These are phyloP conservation scores for Juncus inflexus DNA, from an alignment of 176 grass and related monocot genomes.

Conservation along the genomic window DNA sequence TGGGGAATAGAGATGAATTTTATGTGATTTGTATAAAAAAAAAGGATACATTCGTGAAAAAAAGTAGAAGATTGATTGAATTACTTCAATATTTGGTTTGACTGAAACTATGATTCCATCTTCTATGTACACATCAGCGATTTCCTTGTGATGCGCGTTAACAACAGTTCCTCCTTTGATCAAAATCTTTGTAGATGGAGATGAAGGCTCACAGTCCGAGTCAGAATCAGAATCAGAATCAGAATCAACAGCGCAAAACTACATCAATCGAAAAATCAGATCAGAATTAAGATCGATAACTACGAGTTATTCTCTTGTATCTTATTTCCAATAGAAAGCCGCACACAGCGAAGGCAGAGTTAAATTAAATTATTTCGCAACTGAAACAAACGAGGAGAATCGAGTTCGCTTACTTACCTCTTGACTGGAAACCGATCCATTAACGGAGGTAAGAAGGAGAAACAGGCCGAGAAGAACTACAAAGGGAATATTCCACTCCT, in stretches of 20 bases:
- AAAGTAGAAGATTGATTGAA: conserved; percentile 1
- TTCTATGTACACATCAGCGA: conserved; percentile 88
- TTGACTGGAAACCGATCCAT: conserved; percentile 20
- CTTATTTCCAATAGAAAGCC: background rate
- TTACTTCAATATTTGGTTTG: conserved; percentile 68
- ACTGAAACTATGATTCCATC: conserved; percentile 71
- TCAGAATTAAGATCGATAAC: background rate
- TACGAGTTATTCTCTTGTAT: background rate
- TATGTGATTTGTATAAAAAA: background rate
- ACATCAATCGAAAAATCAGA: background rate
- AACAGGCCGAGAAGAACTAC: conserved; percentile 10
- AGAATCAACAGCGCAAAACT: conserved; percentile 49
- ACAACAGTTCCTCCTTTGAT: conserved; percentile 94
- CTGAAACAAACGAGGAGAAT: background rate
- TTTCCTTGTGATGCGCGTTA: conserved; percentile 73
- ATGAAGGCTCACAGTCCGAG: conserved; percentile 21
- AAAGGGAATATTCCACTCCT: background rate
- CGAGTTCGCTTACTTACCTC: conserved; percentile 10
- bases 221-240: conserved; percentile 11
- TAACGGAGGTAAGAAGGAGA: conserved; percentile 16
- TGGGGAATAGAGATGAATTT: background rate
- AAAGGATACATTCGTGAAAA: background rate
- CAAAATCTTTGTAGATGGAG: conserved; percentile 54
- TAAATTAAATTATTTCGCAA: too few relatives aligned
- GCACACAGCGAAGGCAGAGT: background rate